phyloP scores from a whole-genome alignment of 345 rosid genomes.

The Clausena lansium region DNA sequence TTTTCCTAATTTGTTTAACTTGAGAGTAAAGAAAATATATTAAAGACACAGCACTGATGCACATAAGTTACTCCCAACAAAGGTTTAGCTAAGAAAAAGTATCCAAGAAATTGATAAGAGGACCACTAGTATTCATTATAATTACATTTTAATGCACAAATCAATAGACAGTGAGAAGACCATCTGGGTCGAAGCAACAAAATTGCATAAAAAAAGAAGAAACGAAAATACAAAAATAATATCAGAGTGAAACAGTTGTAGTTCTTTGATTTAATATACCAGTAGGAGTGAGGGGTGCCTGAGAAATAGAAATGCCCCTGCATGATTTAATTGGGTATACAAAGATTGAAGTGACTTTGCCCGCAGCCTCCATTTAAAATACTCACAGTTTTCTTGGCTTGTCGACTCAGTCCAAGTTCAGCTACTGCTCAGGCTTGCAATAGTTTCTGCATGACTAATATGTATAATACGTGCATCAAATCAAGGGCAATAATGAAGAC shows the following conservation, averaged over 20 bases:
- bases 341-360: slow-evolving; percentile 57
- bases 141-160: neutral
- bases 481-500: too few relatives aligned
- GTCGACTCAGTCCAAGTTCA: neutral
- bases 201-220: neutral
- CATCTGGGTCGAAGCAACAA: neutral
- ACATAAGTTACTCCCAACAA: neutral
- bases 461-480: too few relatives aligned
- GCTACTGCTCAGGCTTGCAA: neutral
- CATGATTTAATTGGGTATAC: slow-evolving; percentile 86
- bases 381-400: neutral
- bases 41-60: neutral
- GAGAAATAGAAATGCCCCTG: slow-evolving; percentile 65
- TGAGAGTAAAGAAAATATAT: neutral
- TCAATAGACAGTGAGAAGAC: neutral
- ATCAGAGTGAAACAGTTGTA: neutral
- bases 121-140: neutral
- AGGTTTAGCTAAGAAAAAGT: neutral
- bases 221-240: too few relatives aligned
- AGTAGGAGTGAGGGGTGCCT: slow-evolving; percentile 69
- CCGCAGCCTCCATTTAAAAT: slow-evolving; percentile 15
- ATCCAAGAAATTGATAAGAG: neutral
- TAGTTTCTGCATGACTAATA: too few relatives aligned
- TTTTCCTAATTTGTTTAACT: neutral
- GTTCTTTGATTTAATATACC: slow-evolving; percentile 32